phyloP scores from a whole-genome alignment of 305 asterid species.

The Rubia balearica region DNA sequence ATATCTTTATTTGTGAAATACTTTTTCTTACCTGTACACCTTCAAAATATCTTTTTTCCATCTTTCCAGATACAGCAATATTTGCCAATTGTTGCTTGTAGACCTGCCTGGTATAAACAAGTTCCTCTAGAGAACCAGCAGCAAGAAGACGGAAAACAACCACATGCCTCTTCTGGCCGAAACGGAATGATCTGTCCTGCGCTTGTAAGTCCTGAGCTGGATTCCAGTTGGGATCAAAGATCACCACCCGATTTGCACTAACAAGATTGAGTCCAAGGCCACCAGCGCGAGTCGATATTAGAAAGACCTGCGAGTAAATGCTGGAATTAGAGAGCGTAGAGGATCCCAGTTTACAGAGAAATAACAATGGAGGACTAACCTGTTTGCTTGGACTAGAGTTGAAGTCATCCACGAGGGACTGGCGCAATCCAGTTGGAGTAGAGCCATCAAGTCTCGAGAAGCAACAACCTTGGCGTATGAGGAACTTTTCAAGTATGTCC shows the following conservation, averaged over 20 bases:
- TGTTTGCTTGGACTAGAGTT: constrained; percentile 95
- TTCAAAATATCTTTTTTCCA: constrained; percentile 87
- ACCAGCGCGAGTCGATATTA: constrained; percentile 95
- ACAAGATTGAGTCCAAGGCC: constrained; percentile 96
- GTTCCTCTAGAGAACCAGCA: constrained; percentile 97
- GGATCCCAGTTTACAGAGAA: not conserved
- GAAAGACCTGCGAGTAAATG: constrained; percentile 54
- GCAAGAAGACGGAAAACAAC: constrained; percentile 91
- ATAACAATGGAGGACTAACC: constrained; percentile 32
- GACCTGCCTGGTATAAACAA: constrained; percentile 81
- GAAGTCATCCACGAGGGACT: constrained; percentile 86
- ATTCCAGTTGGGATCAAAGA: constrained; percentile 97
- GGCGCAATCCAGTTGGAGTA: constrained; percentile 78
- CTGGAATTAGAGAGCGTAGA: not conserved
- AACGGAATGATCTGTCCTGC: constrained; percentile 90
- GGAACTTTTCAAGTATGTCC: constrained; percentile 87
- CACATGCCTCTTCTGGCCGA: constrained; percentile 87
- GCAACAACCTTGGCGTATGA: constrained; percentile 85
- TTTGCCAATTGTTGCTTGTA: constrained; percentile 92
- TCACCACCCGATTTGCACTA: constrained; percentile 89
- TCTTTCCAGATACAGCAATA: constrained; percentile 84
- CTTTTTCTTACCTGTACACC: constrained; percentile 78
- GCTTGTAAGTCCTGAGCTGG: constrained; percentile 99
- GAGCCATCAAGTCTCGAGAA: constrained; percentile 93
- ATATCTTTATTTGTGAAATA: constrained; percentile 5